These are phyloP conservation scores for Auxenochlorella pyrenoidosa DNA, from an alignment of 139 green algal species.

Conservation along the genomic window DNA sequence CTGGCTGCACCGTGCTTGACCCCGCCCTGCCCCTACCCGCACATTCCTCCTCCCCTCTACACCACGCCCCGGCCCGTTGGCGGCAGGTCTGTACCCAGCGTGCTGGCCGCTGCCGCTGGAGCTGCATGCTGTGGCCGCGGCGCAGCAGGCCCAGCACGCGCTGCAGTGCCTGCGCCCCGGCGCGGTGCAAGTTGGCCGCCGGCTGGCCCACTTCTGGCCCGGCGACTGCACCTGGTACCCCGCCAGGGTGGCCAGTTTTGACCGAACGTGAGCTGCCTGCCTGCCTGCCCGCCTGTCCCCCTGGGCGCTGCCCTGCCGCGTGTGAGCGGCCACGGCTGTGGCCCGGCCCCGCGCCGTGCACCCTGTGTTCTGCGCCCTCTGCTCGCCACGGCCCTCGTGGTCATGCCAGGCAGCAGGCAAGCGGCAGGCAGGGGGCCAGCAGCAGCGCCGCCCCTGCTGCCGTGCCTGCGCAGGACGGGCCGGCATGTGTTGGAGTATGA, in stretches of 20 bases:
- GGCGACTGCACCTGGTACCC: conserved; percentile 1
- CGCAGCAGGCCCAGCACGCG: background rate
- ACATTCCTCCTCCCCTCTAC: too few species aligned
- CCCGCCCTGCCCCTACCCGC: too few species aligned
- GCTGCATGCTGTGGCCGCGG: background rate
- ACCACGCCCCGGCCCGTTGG: too few species aligned
- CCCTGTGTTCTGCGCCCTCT: background rate
- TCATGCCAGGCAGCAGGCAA: background rate
- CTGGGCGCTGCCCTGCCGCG: too few species aligned
- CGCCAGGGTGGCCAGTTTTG: background rate
- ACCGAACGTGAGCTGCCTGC: background rate
- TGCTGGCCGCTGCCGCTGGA: background rate
- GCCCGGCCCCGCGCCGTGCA: too few species aligned
- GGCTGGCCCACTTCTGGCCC: background rate
- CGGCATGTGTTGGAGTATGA: too few species aligned
- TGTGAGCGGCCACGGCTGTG: too few species aligned
- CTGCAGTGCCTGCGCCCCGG: background rate
- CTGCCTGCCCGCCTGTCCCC: too few species aligned
- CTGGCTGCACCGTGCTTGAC: too few species aligned
- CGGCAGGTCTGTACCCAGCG: background rate
- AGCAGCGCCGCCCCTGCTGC: background rate
- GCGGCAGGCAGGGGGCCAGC: background rate
- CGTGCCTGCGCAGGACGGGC: too few species aligned
- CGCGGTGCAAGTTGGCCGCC: background rate
- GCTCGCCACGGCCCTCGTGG: background rate